phyloP scores from a whole-genome alignment of 176 grass and related monocot genomes.

The Carex littledalei region DNA sequence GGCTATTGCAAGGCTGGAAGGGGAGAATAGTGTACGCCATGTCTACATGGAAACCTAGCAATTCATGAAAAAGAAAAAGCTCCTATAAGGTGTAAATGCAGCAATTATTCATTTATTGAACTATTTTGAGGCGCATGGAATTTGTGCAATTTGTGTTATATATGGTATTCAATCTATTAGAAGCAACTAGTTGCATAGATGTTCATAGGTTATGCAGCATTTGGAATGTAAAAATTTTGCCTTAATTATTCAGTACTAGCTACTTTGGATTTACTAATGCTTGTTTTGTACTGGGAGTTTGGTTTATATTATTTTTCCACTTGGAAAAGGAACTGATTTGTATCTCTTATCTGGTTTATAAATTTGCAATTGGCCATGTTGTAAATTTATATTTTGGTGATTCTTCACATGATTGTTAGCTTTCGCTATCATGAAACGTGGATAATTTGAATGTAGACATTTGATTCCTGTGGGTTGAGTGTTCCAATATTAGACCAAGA shows the following conservation, averaged over 20 bases:
- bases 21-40: constrained; percentile 25
- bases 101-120: constrained; percentile 10
- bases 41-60: constrained; percentile 27
- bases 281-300: neutral
- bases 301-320: neutral
- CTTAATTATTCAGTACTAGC: neutral
- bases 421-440: neutral
- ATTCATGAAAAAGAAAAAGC: neutral
- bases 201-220: constrained; percentile 8
- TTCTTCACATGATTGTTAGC: neutral
- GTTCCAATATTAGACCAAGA: neutral
- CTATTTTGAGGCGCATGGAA: neutral
- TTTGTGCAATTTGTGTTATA: neutral
- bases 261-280: neutral
- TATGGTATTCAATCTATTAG: neutral
- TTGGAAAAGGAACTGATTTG: neutral
- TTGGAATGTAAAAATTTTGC: constrained; percentile 2
- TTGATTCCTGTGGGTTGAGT: neutral
- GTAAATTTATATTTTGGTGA: neutral
- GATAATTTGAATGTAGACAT: neutral
- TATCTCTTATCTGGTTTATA: neutral
- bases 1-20: constrained; percentile 26
- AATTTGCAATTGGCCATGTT: neutral
- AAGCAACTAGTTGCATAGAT: neutral
- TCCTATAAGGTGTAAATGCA: neutral